Evolutionary conservation across 805 yeast species (phyloP), one percentile per base, ranked within the genome.

Genomic region (Deakozyma indianensis): DNA sequence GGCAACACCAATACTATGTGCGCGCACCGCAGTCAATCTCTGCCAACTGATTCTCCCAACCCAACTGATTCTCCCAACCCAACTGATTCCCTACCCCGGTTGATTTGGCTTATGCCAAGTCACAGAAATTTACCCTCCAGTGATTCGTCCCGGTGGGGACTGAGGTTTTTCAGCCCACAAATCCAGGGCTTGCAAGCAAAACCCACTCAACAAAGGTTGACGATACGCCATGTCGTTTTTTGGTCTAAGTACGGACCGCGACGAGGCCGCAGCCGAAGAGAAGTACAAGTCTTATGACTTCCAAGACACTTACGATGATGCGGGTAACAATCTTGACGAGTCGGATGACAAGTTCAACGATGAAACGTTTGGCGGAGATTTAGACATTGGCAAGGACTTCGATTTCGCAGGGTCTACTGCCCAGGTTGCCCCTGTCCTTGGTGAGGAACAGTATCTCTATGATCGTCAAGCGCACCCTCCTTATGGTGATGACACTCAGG

Each of bases 261-360:
- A 27, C 23, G 49, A 46, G 23, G 53, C 48, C 9, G 49, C 47
- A 43, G 48, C 35, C 32, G 48, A 48, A 35, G 48, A 47, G 43
- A 22, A 38, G 40, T 14, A 50, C 52, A 45, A 50, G 44, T 23
- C 27, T 7, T 69, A 75, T 59, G 87, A 83, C 58, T 86, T 85
- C 58, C 94, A 86, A 55, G 94, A 86, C 27, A 78, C 90, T 18
- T 83, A 83, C 61, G 83, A 78, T 41, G 83, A 77, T 44, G 88
- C 90, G 2, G 70, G 80, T 46, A 94, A 85, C 3, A 83, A 77
- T n/a, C 51, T 69, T 43, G 72, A 68, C 23, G 83, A 77, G 47
- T 80, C 75, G 25, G 90, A 81, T 43, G 95, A 84, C 57, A 92
- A 82, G 35, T 70, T 80, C 52, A 83, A 83, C 57, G 83, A 77